These are phyloP conservation scores for Penicillium sp. DNA, from an alignment of 2,329 filamentous ascomycete genomes.

Conservation along the genomic window DNA sequence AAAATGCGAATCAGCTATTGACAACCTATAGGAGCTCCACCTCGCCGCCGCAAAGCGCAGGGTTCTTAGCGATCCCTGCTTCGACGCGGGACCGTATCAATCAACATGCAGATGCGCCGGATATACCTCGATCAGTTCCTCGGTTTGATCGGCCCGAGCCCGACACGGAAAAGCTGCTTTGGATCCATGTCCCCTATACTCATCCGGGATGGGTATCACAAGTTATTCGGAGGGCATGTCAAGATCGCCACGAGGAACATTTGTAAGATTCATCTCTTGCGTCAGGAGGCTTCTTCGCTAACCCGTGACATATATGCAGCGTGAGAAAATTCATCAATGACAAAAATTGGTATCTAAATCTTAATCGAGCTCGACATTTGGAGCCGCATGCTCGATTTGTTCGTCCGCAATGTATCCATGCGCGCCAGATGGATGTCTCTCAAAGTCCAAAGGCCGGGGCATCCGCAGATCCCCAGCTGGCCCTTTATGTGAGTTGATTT, in stretches of 20 bases:
- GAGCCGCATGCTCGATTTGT: constrained; percentile 43
- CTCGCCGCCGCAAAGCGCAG: constrained; percentile 21
- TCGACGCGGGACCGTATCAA: constrained; percentile 25
- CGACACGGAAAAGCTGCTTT: constrained; percentile 34
- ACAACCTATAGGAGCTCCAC: constrained; percentile 9
- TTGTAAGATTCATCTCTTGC: constrained; percentile 7
- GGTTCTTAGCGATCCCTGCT: constrained; percentile 25
- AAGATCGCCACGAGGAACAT: constrained; percentile 26
- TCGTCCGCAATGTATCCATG: constrained; percentile 35
- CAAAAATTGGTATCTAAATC: constrained; percentile 38
- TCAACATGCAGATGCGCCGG: constrained; percentile 19
- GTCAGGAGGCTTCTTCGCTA: background rate
- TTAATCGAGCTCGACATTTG: constrained; percentile 39
- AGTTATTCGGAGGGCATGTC: constrained; percentile 21
- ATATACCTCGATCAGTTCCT: constrained; percentile 27
- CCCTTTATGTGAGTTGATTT: constrained; percentile 29
- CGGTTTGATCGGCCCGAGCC: constrained; percentile 35
- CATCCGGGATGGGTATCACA: constrained; percentile 24
- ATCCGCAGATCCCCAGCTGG: constrained; percentile 25
- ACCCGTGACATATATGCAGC: constrained; percentile 24
- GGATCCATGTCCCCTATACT: constrained; percentile 37
- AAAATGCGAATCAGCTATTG: background rate
- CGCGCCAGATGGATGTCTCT: constrained; percentile 25
- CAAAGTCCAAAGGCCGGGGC: constrained; percentile 7
- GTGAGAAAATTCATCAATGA: constrained; percentile 36